A percentile compares a stretch with the other conserved stretches of the same genome.
These are phyloP conservation scores for Pyrus hybrid DNA, from an alignment of 331 rosid genomes.

Conservation along the genomic window DNA sequence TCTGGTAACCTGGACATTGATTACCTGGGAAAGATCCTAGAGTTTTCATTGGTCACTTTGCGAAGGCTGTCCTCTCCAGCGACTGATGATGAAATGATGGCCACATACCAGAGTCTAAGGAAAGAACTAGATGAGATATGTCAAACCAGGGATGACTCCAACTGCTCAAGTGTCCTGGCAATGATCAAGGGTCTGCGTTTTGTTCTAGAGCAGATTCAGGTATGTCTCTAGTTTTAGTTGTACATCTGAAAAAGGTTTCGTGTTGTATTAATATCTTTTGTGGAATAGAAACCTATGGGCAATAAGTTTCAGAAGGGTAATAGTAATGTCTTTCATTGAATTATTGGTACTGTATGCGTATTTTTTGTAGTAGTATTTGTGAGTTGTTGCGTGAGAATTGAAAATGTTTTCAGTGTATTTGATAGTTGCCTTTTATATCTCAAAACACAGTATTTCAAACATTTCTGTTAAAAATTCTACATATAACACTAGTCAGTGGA, in stretches of 20 bases:
- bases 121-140: slow-evolving; percentile 64
- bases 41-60: slow-evolving; percentile 69
- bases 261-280: too few species aligned
- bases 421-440: too few species aligned
- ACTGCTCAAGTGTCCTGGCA: slow-evolving; percentile 51
- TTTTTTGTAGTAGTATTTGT: background rate
- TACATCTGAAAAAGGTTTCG: background rate
- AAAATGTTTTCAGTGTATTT: background rate
- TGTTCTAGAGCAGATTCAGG: slow-evolving; percentile 91
- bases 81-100: slow-evolving; percentile 56
- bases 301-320: too few species aligned
- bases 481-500: background rate
- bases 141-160: slow-evolving; percentile 35
- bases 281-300: too few species aligned
- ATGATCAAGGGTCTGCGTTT: slow-evolving; percentile 77
- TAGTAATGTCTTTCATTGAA: background rate
- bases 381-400: background rate
- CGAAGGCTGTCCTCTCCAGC: slow-evolving; percentile 82
- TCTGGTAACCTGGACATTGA: slow-evolving; percentile 73
- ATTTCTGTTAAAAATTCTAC: background rate
- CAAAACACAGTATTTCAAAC: background rate
- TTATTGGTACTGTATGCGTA: background rate
- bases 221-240: slow-evolving; percentile 10
- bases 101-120: slow-evolving; percentile 42
- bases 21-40: slow-evolving; percentile 76